phyloP scores from a whole-genome alignment of 202 grass and related monocot species.

The Panicum virgatum region DNA sequence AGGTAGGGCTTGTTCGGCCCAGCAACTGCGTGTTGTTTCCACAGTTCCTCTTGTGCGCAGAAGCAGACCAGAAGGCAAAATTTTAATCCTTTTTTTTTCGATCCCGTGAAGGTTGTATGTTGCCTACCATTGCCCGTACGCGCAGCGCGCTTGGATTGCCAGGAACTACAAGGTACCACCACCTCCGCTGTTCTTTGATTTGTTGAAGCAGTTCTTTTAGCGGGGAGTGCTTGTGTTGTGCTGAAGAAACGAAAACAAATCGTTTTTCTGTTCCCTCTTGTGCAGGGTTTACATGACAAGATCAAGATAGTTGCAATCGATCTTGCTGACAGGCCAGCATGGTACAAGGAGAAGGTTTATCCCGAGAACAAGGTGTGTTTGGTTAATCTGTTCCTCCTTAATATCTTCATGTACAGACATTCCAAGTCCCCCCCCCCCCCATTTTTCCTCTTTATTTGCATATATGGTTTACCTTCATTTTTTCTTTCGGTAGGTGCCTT shows the following conservation, averaged over 20 bases:
- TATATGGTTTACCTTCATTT: conserved; percentile 1
- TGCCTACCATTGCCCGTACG: conserved; percentile 55
- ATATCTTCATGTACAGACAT: not conserved
- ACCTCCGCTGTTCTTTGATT: conserved; percentile 20
- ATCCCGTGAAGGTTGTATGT: conserved; percentile 36
- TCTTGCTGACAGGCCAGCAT: conserved; percentile 72
- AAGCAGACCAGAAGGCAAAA: not conserved
- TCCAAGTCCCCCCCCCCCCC: too few species aligned
- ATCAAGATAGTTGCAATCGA: conserved; percentile 77
- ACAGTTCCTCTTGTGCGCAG: not conserved
- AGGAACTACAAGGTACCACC: conserved; percentile 63
- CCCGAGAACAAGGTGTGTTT: conserved; percentile 75
- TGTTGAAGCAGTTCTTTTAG: not conserved
- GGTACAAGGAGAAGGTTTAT: conserved; percentile 99
- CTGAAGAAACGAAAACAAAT: not conserved
- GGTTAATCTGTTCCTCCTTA: not conserved
- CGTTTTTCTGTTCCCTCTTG: not conserved
- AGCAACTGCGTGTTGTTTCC: not conserved
- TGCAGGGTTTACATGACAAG: conserved; percentile 79
- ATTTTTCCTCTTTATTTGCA: not conserved
- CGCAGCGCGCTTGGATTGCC: conserved; percentile 61
- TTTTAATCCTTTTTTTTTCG: not conserved
- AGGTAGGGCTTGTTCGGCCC: conserved; percentile 38
- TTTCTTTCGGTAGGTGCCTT: conserved; percentile 58
- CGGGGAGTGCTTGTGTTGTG: not conserved